Conservation (phyloP, 129 eudicot species). For the Mikania micrantha region DNA sequence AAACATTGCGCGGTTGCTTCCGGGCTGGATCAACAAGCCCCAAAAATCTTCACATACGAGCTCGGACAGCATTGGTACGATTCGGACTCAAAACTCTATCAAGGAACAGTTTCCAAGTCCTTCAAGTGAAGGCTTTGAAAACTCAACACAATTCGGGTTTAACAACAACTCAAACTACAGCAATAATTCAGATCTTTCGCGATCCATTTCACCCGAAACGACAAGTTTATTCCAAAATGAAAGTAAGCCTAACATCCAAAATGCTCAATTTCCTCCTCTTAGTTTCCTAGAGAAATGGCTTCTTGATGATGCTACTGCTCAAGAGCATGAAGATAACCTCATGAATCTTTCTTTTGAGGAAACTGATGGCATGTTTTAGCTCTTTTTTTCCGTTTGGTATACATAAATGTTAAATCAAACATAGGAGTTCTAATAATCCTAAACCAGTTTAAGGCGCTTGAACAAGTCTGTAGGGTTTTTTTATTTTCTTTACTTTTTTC, state of each 20-base stretch:
- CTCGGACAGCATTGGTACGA: slow-evolving; percentile 27
- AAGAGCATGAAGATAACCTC: slow-evolving; percentile 35
- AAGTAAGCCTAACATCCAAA: slow-evolving; percentile 23
- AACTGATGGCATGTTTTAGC: slow-evolving; percentile 40
- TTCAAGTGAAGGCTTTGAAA: slow-evolving; percentile 27
- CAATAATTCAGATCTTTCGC: slow-evolving; percentile 32
- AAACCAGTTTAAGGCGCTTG: background rate
- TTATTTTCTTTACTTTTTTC: background rate
- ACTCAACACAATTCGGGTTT: slow-evolving; percentile 21
- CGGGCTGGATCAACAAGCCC: slow-evolving; percentile 26
- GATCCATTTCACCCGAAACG: slow-evolving; percentile 27
- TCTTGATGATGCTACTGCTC: slow-evolving; percentile 45
- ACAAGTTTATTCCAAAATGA: slow-evolving; percentile 29
- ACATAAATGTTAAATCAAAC: slow-evolving; percentile 10
- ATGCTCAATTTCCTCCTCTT: slow-evolving; percentile 31
- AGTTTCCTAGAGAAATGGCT: slow-evolving; percentile 55
- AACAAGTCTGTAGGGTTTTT: background rate
- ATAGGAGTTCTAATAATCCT: slow-evolving; percentile 3
- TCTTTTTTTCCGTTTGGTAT: slow-evolving; percentile 3
- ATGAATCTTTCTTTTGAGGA: slow-evolving; percentile 39
- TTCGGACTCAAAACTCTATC: slow-evolving; percentile 5
- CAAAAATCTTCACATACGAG: slow-evolving; percentile 26
- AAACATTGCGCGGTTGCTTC: slow-evolving; percentile 34
- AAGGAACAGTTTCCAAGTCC: slow-evolving; percentile 24
- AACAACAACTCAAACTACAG: slow-evolving; percentile 26